Percentiles rank a stretch among this genome's conserved stretches.
Conservation (phyloP, 805 yeast species). For the Limtongia smithiae region DNA sequence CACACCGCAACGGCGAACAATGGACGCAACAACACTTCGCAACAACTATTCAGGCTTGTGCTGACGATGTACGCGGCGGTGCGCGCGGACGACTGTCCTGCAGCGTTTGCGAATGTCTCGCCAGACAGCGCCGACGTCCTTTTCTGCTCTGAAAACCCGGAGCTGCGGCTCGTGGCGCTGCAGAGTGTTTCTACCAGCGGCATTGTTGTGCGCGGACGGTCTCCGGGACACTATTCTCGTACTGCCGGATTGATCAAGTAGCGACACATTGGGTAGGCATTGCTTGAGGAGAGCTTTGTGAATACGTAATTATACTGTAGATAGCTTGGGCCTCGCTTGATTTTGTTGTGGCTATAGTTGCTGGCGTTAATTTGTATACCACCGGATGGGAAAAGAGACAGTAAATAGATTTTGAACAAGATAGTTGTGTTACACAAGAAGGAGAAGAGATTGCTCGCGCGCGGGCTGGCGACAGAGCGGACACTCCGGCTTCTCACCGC, state of each 20-base stretch:
- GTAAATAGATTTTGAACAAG: neutral
- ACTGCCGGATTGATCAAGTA: no score
- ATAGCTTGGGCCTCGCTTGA: no score
- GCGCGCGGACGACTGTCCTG: constrained; percentile 4
- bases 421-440: constrained; percentile 42
- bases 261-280: no score
- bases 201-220: constrained; percentile 26
- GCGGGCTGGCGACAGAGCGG: constrained; percentile 82
- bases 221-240: constrained; percentile 26
- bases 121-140: constrained; percentile 40
- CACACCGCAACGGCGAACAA: constrained; percentile 33
- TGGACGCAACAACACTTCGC: constrained; percentile 27
- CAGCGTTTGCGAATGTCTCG: no score
- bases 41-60: constrained; percentile 18
- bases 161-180: constrained; percentile 32
- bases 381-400: no score
- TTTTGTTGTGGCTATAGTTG: no score
- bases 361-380: neutral
- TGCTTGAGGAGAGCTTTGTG: no score
- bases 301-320: no score
- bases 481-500: constrained; percentile 81
- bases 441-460: constrained; percentile 58
- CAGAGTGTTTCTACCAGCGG: constrained; percentile 22
- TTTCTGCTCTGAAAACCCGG: constrained; percentile 50
- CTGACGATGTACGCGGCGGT: constrained; percentile 17